phyloP scores from a whole-genome alignment of 306 rosid species.

The Crotalaria pallida region DNA sequence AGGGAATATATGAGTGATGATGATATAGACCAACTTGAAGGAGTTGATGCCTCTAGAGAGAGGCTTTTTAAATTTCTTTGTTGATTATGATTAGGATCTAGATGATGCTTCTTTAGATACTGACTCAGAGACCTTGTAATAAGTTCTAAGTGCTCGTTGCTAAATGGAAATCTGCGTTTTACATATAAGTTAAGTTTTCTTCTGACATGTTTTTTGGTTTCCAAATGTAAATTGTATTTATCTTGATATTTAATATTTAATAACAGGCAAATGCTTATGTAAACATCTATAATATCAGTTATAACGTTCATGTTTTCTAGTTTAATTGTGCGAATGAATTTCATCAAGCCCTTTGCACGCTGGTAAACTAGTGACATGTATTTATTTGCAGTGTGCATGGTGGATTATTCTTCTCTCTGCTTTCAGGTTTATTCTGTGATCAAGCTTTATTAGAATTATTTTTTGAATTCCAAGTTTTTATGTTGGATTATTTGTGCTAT shows the following conservation, averaged over 20 bases:
- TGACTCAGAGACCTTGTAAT: neutral
- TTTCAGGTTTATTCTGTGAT: neutral
- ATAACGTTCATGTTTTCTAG: constrained; percentile 5
- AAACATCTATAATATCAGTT: neutral
- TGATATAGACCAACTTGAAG: constrained; percentile 27
- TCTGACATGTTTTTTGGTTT: constrained; percentile 7
- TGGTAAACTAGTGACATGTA: neutral
- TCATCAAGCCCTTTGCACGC: neutral
- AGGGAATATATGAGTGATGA: constrained; percentile 15
- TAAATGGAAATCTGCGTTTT: constrained; percentile 13
- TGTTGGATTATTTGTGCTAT: too few relatives aligned
- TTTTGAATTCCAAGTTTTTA: too few relatives aligned
- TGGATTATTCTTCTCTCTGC: neutral
- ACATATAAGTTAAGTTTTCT: neutral
- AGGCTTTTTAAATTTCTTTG: constrained; percentile 17
- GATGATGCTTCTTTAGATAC: constrained; percentile 15
- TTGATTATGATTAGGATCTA: constrained; percentile 8
- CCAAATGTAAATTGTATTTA: constrained; percentile 15
- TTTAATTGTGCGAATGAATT: constrained; percentile 10
- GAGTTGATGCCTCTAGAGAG: neutral
- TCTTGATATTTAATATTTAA: neutral
- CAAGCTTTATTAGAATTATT: too few relatives aligned
- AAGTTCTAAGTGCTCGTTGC: neutral
- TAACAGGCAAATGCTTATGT: neutral
- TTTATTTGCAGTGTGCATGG: neutral